Evolutionary conservation across 2,329 filamentous ascomycete genomes (phyloP).

Genomic region (Exophiala aquamarina): DNA sequence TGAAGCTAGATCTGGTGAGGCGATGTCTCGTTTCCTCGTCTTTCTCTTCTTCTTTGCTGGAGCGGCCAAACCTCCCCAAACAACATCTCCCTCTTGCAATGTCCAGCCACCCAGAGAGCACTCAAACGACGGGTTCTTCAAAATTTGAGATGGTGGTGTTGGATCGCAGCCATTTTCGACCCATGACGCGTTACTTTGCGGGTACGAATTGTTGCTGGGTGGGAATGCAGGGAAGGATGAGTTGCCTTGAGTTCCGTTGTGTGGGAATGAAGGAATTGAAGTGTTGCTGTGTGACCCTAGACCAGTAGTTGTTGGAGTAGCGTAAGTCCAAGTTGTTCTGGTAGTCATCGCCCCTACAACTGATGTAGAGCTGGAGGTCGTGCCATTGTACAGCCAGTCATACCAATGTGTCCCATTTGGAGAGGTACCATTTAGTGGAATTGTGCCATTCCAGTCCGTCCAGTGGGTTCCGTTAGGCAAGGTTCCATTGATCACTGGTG

Average conservation of each 20-base stretch:
- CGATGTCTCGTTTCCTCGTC: conserved; percentile 4
- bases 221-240: not conserved
- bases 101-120: conserved; percentile 7
- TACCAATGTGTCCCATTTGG: not conserved
- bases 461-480: too few species aligned
- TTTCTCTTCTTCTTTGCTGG: not conserved
- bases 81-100: conserved; percentile 9
- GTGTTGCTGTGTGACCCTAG: not conserved
- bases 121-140: conserved; percentile 10
- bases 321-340: not conserved
- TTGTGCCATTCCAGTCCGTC: too few species aligned
- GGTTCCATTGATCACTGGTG: too few species aligned
- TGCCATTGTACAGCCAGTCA: conserved; percentile 3
- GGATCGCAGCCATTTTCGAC: not conserved
- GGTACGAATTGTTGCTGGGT: conserved; percentile 1
- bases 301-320: not conserved
- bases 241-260: not conserved
- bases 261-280: not conserved
- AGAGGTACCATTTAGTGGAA: too few species aligned
- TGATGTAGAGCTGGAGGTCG: not conserved
- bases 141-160: conserved; percentile 8
- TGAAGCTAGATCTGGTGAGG: conserved; percentile 6
- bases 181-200: not conserved
- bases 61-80: conserved; percentile 5
- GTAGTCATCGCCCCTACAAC: not conserved